phyloP scores from a whole-genome alignment of 495 filamentous ascomycete species.

The Penicillium ucsense region DNA sequence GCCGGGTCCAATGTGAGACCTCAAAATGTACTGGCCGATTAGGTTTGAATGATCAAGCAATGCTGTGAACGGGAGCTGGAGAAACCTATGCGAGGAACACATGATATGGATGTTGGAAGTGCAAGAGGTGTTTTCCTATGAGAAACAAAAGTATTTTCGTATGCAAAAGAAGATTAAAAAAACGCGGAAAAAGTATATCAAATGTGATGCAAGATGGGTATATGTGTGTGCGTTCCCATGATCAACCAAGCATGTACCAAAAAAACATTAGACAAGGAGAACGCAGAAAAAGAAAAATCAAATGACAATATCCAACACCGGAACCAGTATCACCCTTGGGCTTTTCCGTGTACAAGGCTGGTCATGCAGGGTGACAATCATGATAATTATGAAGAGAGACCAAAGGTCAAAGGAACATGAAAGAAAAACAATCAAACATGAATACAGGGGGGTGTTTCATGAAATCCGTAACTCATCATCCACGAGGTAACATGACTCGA shows the following conservation, averaged over 20 bases:
- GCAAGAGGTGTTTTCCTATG: too few relatives aligned
- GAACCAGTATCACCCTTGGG: neutral
- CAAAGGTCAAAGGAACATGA: neutral
- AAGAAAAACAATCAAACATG: constrained; percentile 1
- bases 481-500: neutral
- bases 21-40: too few relatives aligned
- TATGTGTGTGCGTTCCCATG: neutral
- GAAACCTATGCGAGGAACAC: too few relatives aligned
- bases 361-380: neutral
- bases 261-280: too few relatives aligned
- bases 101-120: too few relatives aligned
- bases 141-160: too few relatives aligned
- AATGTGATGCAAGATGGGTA: constrained; percentile 1
- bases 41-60: too few relatives aligned
- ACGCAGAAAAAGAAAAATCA: neutral
- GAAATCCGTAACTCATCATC: neutral
- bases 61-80: too few relatives aligned
- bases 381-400: neutral
- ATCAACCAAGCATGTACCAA: too few relatives aligned
- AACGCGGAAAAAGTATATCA: neutral
- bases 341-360: neutral
- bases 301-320: neutral
- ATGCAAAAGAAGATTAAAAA: neutral
- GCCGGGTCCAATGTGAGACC: too few relatives aligned
- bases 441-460: neutral